Base-by-base conservation (phyloP, 1,284 basidiomycete species). In the Puccinia hordei region DNA sequence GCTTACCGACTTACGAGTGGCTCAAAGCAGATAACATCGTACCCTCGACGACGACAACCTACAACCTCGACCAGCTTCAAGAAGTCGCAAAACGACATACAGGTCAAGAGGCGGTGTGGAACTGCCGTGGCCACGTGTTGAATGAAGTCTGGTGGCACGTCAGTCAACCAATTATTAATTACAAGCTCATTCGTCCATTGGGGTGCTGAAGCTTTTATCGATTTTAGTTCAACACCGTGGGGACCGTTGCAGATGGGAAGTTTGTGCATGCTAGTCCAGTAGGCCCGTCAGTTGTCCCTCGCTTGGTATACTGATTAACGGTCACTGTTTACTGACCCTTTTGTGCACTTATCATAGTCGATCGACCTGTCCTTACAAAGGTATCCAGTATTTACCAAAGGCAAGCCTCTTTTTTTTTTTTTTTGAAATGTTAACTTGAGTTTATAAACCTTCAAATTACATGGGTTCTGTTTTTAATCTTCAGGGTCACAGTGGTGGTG, bases 1-100 rank as follows among this genome's bases (percentile, higher is more conserved):
- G 87, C 15, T 88, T 92, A 41, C 90, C 92, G 0, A 92, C 92
- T 0, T 93, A 90, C 85, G 87, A 88, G 15, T 93, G 89, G 89
- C 89, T 94, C 46, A 86, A 88, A 22, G 86, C 88, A n/a, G 90
- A 88, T 35, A 92, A 91, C 55, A 93, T 94, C 82, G 89, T 88
- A 0, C 93, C 93, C 9, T 89, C 88, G 27, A 85, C 86, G 0
- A 87, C 86, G 74, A 85, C 86, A 82, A 92, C 90, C 0, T 90
- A 90, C 84, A 89, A 89, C 0, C 87, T 91, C 10, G 86, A 88
- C 5, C 85, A 88, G 53, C 85, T 93, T 69, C 88, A 88, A 24
- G 85, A 49, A n/a, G 79, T 74, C 19, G 27, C 72, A 8, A 73
- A 66, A 41, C 49, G 66, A 35, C 30, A 81, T 68, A 61, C 59